Evolutionary conservation across 1,284 basidiomycete species (phyloP), one percentile per base, ranked within the genome.

Genomic region (Fomitopsis schrenkii): DNA sequence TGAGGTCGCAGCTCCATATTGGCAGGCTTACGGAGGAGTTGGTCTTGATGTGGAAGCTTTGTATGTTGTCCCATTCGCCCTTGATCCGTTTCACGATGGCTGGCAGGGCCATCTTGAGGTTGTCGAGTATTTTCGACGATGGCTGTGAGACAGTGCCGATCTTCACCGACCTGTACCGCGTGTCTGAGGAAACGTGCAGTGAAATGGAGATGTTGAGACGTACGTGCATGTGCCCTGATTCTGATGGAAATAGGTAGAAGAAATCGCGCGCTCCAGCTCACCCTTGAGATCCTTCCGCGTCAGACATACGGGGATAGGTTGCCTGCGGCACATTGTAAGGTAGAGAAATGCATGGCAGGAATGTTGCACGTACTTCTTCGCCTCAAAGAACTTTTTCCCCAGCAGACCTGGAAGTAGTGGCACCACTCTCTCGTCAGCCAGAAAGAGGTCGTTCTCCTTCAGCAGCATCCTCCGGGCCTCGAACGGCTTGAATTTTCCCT

Each of bases 181-280:
- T 54, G 26, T 33, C 45, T 33, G 22, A 46, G 46, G 30, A 50
- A 45, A 38, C n/a, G 44, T 41, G 52, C 46, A 33, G 28, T 9
- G 3, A 19, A 45, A 17, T 59, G 42, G 17, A 42, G 58, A 28
- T 22, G 26, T 33, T 19, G 38, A 36, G 22, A 85, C 92, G 59
- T 77, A 94, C 93, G 87, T 86, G 82, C 90, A 93, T 4, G 93
- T 95, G n/a, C 95, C 95, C 64, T 86, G 88, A 62, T 94, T 93
- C 75, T 94, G 93, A 73, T 95, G 88, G 87, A 95, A 94, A 75
- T 96, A 97, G 0, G 97, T 97, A 15, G 93, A 93, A 7, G 87
- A 87, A 64, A 99, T 89, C 12, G 96, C 96, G 44, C 87, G 85
- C 71, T 97, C 95, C 5, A 99, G 83, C 71, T 98, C 94, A 44